Evolutionary conservation across 1,139 yeast species (phyloP).

Genomic region (Ogataea hybrid): DNA sequence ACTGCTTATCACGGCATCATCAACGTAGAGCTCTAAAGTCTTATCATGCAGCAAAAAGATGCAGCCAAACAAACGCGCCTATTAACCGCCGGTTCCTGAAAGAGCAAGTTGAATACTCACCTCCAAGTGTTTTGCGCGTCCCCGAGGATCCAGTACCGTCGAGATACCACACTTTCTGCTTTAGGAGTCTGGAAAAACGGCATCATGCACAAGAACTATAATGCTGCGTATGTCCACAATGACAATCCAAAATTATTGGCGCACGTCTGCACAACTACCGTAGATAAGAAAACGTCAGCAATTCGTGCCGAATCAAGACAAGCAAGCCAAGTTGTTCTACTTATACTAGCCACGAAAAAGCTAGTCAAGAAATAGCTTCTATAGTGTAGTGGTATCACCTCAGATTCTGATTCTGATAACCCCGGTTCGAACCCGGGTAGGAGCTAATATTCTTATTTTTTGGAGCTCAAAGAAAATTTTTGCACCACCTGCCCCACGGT

Average conservation of each 20-base stretch:
- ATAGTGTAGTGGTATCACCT: slow-evolving; percentile 36
- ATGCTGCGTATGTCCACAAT: neutral
- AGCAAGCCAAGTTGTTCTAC: too few species aligned
- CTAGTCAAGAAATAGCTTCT: slow-evolving; percentile 24
- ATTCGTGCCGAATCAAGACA: neutral
- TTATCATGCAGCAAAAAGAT: neutral
- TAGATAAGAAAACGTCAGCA: neutral
- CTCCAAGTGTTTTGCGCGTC: neutral
- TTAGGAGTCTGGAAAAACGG: slow-evolving; percentile 5
- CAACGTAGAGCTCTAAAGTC: neutral
- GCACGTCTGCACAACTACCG: neutral
- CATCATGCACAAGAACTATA: slow-evolving; percentile 5
- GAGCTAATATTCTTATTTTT: slow-evolving; percentile 24
- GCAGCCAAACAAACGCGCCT: slow-evolving; percentile 2
- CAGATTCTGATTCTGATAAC: slow-evolving; percentile 36
- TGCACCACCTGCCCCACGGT: neutral
- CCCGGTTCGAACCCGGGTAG: slow-evolving; percentile 37
- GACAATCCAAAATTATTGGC: neutral
- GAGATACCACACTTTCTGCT: slow-evolving; percentile 1
- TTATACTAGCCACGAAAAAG: neutral
- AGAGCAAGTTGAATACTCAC: neutral
- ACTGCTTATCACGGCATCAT: neutral
- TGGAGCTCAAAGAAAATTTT: neutral
- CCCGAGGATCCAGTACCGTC: neutral
- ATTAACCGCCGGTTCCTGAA: slow-evolving; percentile 1